phyloP scores from a whole-genome alignment of 2,329 filamentous ascomycete species.

The Curvularia hawaiiensis region DNA sequence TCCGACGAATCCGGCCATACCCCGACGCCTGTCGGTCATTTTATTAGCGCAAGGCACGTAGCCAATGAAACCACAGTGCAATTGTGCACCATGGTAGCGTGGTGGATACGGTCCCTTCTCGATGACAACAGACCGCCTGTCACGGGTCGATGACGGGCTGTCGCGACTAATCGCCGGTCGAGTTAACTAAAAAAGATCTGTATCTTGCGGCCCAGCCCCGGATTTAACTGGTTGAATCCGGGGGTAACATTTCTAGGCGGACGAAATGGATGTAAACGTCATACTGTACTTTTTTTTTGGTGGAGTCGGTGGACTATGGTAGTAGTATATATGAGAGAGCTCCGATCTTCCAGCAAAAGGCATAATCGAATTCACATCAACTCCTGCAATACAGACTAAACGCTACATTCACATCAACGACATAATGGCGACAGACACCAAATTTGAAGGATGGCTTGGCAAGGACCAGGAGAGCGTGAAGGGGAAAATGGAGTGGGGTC shows the following conservation, averaged over 20 bases:
- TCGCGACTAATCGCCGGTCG: conserved; percentile 3
- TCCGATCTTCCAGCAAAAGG: background rate
- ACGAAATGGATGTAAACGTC: conserved; percentile 9
- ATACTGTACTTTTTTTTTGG: conserved; percentile 4
- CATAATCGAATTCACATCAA: background rate
- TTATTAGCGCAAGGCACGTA: conserved; percentile 6
- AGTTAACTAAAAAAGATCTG: background rate
- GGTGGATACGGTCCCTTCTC: conserved; percentile 2
- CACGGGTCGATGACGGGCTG: conserved; percentile 7
- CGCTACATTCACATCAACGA: background rate
- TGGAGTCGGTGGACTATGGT: conserved; percentile 7
- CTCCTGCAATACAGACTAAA: background rate
- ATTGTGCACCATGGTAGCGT: conserved; percentile 4
- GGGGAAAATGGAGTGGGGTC: conserved; percentile 61
- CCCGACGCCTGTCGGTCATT: conserved; percentile 6
- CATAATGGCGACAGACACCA: conserved; percentile 27
- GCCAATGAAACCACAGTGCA: conserved; percentile 11
- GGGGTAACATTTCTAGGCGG: conserved; percentile 3
- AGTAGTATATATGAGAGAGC: conserved; percentile 5
- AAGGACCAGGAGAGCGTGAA: conserved; percentile 54
- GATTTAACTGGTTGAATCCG: background rate
- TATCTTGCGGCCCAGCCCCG: background rate
- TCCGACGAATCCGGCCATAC: background rate
- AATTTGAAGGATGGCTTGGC: conserved; percentile 63
- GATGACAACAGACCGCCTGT: conserved; percentile 7